These are phyloP conservation scores for Apiosordaria backusii DNA, from an alignment of 495 filamentous ascomycete species.

Conservation along the genomic window DNA sequence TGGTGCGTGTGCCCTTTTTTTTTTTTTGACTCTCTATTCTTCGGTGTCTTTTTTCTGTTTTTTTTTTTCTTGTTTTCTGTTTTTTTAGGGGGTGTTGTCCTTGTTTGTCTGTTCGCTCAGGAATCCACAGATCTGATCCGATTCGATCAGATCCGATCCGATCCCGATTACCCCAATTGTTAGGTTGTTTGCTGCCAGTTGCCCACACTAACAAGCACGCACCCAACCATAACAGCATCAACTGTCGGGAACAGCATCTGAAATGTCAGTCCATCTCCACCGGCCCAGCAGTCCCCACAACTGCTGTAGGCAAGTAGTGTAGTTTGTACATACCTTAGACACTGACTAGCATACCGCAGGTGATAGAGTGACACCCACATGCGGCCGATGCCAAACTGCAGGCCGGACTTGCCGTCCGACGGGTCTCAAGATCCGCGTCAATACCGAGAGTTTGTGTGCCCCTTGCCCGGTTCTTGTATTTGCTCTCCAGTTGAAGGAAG, in stretches of 20 bases:
- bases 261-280: slow-evolving; percentile 35
- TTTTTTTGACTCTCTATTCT: neutral
- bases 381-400: slow-evolving; percentile 35
- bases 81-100: too few species aligned
- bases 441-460: slow-evolving; percentile 19
- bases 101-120: too few species aligned
- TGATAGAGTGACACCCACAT: slow-evolving; percentile 42
- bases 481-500: neutral
- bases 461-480: neutral
- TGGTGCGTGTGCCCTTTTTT: slow-evolving; percentile 28
- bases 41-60: too few species aligned
- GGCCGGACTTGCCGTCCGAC: slow-evolving; percentile 24
- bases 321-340: too few species aligned
- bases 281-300: neutral
- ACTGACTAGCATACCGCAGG: slow-evolving; percentile 27
- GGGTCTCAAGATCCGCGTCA: slow-evolving; percentile 31
- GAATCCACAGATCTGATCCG: neutral
- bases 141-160: neutral
- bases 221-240: slow-evolving; percentile 30
- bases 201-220: neutral
- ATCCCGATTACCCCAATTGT: too few species aligned
- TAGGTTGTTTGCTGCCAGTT: neutral
- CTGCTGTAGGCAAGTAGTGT: neutral
- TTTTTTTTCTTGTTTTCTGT: neutral
- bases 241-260: slow-evolving; percentile 45